A percentile compares a stretch with the other conserved stretches of the same genome.
These are phyloP conservation scores for Chrysoporthe puriensis DNA, from an alignment of 2,329 filamentous ascomycete genomes.

Conservation along the genomic window DNA sequence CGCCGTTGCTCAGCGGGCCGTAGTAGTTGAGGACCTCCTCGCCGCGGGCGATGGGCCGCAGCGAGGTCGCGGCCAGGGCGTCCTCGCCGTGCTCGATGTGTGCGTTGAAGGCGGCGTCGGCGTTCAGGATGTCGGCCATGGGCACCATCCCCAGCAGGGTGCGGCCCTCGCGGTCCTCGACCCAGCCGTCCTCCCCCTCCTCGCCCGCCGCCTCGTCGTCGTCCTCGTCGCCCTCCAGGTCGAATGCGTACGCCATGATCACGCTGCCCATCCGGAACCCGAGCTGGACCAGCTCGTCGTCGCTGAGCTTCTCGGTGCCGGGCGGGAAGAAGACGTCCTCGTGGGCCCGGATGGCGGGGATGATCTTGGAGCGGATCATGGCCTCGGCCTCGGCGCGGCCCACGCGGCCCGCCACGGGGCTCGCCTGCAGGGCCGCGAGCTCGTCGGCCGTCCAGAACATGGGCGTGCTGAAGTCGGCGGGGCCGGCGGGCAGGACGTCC, in stretches of 20 bases:
- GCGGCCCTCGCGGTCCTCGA: conserved; percentile 63
- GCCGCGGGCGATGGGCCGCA: conserved; percentile 69
- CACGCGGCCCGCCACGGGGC: conserved; percentile 75
- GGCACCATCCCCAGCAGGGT: conserved; percentile 83
- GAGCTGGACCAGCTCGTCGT: conserved; percentile 51
- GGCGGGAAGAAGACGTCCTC: conserved; percentile 49
- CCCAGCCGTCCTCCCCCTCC: conserved; percentile 66
- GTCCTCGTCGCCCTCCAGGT: conserved; percentile 61
- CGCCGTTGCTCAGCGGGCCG: conserved; percentile 79
- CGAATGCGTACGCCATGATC: conserved; percentile 94
- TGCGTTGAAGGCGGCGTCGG: conserved; percentile 82
- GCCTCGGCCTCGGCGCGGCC: conserved; percentile 73
- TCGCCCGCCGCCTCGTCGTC: conserved; percentile 40
- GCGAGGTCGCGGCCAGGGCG: conserved; percentile 70
- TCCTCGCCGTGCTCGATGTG: conserved; percentile 59
- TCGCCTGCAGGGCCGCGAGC: conserved; percentile 73
- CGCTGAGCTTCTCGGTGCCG: conserved; percentile 40
- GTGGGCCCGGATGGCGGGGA: conserved; percentile 54
- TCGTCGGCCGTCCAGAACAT: conserved; percentile 86
- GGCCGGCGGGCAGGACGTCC: conserved; percentile 60
- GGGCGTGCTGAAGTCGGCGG: conserved; percentile 74
- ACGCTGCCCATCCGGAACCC: conserved; percentile 84
- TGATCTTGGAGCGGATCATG: conserved; percentile 63
- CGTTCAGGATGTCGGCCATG: conserved; percentile 87
- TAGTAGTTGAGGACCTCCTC: conserved; percentile 90